phyloP scores from a whole-genome alignment of 306 rosid species.

The Cicer bijugum region DNA sequence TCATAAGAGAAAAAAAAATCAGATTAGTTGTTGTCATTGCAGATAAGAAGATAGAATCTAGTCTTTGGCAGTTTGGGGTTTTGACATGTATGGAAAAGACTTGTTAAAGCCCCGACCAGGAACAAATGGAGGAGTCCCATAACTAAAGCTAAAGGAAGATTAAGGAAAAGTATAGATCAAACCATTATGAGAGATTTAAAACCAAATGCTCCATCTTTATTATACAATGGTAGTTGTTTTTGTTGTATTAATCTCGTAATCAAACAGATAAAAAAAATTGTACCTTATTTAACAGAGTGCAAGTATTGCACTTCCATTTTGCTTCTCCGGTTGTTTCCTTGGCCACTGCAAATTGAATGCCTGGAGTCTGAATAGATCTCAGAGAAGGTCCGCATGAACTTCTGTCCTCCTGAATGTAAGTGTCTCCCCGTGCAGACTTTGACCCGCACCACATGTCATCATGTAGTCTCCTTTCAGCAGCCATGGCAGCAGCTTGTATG shows the following conservation, averaged over 20 bases:
- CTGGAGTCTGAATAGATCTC: too few species aligned
- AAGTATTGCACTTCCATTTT: not conserved
- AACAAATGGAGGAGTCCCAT: not conserved
- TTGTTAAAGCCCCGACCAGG: not conserved
- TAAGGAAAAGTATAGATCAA: not conserved
- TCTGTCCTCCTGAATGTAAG: not conserved
- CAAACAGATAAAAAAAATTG: too few species aligned
- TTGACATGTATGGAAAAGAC: not conserved
- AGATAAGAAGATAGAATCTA: not conserved
- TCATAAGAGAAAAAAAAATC: not conserved
- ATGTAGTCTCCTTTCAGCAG: slow-evolving; percentile 66
- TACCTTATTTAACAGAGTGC: not conserved
- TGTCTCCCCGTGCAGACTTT: not conserved
- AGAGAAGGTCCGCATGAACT: not conserved
- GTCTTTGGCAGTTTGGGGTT: not conserved
- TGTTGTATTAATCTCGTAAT: too few species aligned
- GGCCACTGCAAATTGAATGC: not conserved
- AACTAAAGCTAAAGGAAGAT: not conserved
- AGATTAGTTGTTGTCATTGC: not conserved
- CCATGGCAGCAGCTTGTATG: slow-evolving; percentile 68
- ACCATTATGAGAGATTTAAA: too few species aligned
- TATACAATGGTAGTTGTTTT: too few species aligned
- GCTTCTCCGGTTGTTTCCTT: not conserved
- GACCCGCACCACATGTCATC: slow-evolving; percentile 71
- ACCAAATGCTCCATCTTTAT: not conserved